These are phyloP conservation scores for Ganoderma multipileum DNA, from an alignment of 1,284 basidiomycete genomes.

Conservation along the genomic window DNA sequence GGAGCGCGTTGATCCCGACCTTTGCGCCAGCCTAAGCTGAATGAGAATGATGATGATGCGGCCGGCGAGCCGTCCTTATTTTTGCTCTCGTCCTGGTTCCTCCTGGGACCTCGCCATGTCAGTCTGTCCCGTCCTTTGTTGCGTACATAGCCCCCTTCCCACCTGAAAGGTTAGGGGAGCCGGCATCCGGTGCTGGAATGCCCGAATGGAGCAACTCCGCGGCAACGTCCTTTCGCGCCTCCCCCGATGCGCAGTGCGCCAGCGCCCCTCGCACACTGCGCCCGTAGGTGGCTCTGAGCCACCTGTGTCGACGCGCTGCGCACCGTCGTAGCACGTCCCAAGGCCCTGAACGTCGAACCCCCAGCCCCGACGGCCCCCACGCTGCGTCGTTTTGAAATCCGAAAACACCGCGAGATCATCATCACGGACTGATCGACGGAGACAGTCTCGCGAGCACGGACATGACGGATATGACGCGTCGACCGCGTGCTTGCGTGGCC, in stretches of 20 bases:
- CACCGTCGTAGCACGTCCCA: not conserved
- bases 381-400: not conserved
- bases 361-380: not conserved
- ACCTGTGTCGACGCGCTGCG: not conserved
- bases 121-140: not conserved
- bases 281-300: not conserved
- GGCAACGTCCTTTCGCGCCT: not conserved
- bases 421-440: not conserved
- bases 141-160: not conserved
- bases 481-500: constrained; percentile 1
- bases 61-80: not conserved
- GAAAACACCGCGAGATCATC: not conserved
- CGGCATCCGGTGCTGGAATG: not conserved
- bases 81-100: not conserved
- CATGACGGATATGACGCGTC: constrained; percentile 6
- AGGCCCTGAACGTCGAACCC: not conserved
- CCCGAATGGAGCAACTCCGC: constrained; percentile 11
- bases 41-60: not conserved
- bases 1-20: constrained; percentile 1
- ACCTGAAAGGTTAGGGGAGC: not conserved
- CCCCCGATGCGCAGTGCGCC: not conserved
- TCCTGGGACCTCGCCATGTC: not conserved
- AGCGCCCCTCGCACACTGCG: not conserved
- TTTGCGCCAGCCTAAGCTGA: not conserved
- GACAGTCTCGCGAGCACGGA: not conserved